Percentiles rank a stretch among this genome's conserved stretches.
These are phyloP conservation scores for Polytrichum formosum DNA, from an alignment of 225 moss, liverwort and hornwort genomes.

Conservation along the genomic window DNA sequence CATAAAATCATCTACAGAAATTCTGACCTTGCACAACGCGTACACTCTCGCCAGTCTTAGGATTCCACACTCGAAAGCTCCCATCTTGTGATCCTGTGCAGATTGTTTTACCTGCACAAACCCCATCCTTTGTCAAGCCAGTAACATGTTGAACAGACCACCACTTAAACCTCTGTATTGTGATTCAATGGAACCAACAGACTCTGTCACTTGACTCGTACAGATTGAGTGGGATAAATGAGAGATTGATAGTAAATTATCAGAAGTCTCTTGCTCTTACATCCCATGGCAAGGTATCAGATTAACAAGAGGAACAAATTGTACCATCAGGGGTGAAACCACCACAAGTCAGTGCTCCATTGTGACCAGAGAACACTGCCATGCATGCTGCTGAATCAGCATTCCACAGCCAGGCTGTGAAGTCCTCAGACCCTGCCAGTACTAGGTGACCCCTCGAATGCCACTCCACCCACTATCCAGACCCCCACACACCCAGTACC, in stretches of 20 bases:
- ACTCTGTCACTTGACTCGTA: too few relatives aligned
- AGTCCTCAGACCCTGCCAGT: conserved; percentile 92
- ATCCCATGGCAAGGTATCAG: too few relatives aligned
- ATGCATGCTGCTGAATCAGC: conserved; percentile 79
- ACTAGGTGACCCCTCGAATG: conserved; percentile 91
- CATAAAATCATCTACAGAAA: too few relatives aligned
- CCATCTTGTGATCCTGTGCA: conserved; percentile 82
- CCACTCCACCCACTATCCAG: conserved; percentile 90
- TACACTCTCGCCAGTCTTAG: conserved; percentile 69
- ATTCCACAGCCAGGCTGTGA: conserved; percentile 96
- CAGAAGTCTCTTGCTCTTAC: too few relatives aligned
- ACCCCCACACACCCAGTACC: conserved; percentile 1
- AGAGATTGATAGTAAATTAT: too few relatives aligned
- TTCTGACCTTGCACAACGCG: conserved; percentile 67
- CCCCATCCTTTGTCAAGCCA: neutral
- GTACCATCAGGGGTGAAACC: conserved; percentile 92
- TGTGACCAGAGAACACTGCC: conserved; percentile 84
- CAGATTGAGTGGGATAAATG: too few relatives aligned
- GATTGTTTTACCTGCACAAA: conserved; percentile 63
- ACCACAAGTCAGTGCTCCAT: conserved; percentile 81
- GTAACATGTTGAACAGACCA: neutral
- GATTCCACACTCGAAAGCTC: conserved; percentile 91
- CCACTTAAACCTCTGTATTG: too few relatives aligned
- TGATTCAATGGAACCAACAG: too few relatives aligned
- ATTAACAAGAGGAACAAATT: neutral